Percentiles rank a stretch among this genome's conserved stretches.
Conservation (phyloP, 768 basidiomycete species). For the Dentipellis fragilis region DNA sequence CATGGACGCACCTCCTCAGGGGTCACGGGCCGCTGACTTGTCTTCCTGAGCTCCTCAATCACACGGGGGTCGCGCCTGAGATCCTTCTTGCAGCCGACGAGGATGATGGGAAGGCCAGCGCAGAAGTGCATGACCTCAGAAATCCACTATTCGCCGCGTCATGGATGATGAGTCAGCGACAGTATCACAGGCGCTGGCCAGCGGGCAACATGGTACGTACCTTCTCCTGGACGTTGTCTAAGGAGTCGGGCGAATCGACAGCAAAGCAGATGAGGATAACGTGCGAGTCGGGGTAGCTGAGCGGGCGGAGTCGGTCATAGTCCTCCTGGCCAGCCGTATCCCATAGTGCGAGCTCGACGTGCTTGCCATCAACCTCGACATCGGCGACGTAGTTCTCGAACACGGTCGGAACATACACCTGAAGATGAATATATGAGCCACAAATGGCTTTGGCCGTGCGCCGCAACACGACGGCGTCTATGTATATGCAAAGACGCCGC, state of each 20-base stretch:
- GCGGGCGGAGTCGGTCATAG: constrained; percentile 95
- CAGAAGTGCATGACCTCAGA: constrained; percentile 99
- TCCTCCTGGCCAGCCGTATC: constrained; percentile 99
- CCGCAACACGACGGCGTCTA: not conserved
- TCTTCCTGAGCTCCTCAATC: constrained; percentile 90
- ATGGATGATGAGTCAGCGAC: not conserved
- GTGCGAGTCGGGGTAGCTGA: constrained; percentile 98
- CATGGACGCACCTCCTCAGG: constrained; percentile 67
- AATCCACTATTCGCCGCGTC: constrained; percentile 67
- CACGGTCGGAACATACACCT: constrained; percentile 99
- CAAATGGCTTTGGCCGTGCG: not conserved
- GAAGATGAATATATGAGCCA: constrained; percentile 2
- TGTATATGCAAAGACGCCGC: not conserved
- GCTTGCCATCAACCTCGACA: constrained; percentile 96
- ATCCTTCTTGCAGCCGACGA: constrained; percentile 99
- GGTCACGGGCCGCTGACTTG: constrained; percentile 88
- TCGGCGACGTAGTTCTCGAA: constrained; percentile 99
- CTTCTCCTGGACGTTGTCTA: constrained; percentile 99
- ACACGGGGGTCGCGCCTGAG: constrained; percentile 88
- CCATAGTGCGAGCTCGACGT: constrained; percentile 97
- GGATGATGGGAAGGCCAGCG: constrained; percentile 86
- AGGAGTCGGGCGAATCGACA: constrained; percentile 93
- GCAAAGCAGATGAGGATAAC: constrained; percentile 99
- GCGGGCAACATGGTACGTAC: constrained; percentile 32
- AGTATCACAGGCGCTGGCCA: not conserved